Conservation (phyloP, 257 asterid species). For the Gentiana dahurica region DNA sequence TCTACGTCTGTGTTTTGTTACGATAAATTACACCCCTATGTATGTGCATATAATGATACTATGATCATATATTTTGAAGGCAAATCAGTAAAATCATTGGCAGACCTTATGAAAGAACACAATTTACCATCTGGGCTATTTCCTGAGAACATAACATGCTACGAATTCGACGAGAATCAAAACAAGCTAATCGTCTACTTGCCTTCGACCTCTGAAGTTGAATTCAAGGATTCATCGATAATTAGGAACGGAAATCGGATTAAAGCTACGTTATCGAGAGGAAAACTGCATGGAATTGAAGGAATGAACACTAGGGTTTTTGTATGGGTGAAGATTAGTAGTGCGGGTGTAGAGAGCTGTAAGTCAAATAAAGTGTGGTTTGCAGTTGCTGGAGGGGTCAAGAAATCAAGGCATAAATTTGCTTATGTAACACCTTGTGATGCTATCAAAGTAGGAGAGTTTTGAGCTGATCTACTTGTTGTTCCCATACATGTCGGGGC, state of each 20-base stretch:
- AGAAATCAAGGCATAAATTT: constrained; percentile 58
- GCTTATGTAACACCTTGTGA: constrained; percentile 48
- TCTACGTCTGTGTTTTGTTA: not conserved
- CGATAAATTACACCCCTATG: not conserved
- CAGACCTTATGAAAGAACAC: constrained; percentile 59
- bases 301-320: constrained; percentile 77
- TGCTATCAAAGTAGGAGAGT: constrained; percentile 47
- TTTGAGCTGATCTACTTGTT: constrained; percentile 17
- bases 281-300: constrained; percentile 59
- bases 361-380: constrained; percentile 58
- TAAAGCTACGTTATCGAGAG: constrained; percentile 63
- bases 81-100: constrained; percentile 38
- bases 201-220: constrained; percentile 67
- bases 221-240: constrained; percentile 56
- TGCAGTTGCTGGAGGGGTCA: constrained; percentile 77
- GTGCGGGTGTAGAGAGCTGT: constrained; percentile 45
- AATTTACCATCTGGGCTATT: constrained; percentile 65
- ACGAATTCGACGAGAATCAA: constrained; percentile 54
- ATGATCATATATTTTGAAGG: constrained; percentile 25
- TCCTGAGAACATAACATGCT: constrained; percentile 49
- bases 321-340: constrained; percentile 76
- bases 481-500: no score
- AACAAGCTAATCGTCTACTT: constrained; percentile 53
- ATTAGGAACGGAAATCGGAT: constrained; percentile 51
- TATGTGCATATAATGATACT: constrained; percentile 2